Percentiles rank a stretch among this genome's conserved stretches.
These are phyloP conservation scores for Pestalotiopsis sp. DNA, from an alignment of 2,329 filamentous ascomycete genomes.

Conservation along the genomic window DNA sequence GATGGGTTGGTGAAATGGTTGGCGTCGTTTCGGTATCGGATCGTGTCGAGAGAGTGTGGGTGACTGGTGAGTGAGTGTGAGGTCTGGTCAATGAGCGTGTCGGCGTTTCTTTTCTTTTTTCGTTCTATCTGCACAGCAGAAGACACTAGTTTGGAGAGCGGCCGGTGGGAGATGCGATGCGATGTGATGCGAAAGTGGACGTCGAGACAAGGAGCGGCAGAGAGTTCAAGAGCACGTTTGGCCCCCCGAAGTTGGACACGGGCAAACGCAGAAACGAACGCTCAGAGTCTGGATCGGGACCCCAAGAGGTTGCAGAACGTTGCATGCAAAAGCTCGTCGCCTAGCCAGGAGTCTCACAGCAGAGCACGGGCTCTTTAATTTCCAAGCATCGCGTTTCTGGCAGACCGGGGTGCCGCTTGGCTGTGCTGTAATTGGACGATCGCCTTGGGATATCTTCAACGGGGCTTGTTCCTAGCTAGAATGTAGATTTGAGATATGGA, in stretches of 20 bases:
- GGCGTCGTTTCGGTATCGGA: background rate
- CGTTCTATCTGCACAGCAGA: conserved; percentile 6
- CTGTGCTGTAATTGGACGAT: conserved; percentile 3
- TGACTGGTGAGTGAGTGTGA: background rate
- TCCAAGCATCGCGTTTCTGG: conserved; percentile 5
- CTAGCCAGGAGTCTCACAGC: background rate
- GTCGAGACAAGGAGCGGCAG: background rate
- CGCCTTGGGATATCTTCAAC: background rate
- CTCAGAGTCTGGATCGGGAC: background rate
- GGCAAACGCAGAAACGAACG: background rate
- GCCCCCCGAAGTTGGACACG: background rate
- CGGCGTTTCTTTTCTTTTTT: conserved; percentile 1
- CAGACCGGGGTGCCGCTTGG: background rate
- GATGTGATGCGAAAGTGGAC: background rate
- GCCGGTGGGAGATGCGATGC: background rate
- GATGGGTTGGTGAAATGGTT: background rate
- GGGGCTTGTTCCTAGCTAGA: no score
- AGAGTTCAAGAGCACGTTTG: background rate
- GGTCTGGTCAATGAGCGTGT: background rate
- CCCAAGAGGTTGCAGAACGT: background rate
- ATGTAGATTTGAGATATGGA: background rate
- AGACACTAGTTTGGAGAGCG: background rate
- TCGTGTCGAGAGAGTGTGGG: background rate
- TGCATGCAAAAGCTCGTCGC: conserved; percentile 6
- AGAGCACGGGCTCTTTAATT: conserved; percentile 6